These are phyloP conservation scores for Benincasa hispida DNA, from an alignment of 306 rosid genomes.

Conservation along the genomic window DNA sequence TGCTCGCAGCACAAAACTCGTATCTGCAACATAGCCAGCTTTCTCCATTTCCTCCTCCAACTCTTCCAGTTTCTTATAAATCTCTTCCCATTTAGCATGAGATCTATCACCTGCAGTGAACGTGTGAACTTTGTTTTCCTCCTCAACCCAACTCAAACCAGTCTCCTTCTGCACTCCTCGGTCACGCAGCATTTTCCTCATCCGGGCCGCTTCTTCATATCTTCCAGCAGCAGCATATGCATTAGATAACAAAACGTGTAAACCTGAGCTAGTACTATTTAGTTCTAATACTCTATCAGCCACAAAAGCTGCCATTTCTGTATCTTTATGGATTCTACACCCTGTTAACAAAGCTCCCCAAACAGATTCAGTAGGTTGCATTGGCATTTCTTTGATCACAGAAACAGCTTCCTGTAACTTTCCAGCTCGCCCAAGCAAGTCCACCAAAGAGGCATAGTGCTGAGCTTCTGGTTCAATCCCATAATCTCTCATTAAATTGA, in stretches of 20 bases:
- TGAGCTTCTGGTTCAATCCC: slow-evolving; percentile 65
- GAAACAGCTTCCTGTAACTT: slow-evolving; percentile 54
- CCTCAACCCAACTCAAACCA: slow-evolving; percentile 88
- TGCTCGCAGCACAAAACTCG: slow-evolving; percentile 64
- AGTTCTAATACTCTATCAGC: slow-evolving; percentile 51
- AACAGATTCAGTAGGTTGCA: slow-evolving; percentile 65
- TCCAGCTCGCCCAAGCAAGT: slow-evolving; percentile 83
- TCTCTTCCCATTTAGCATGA: slow-evolving; percentile 41
- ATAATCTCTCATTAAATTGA: slow-evolving; percentile 43
- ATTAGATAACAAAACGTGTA: slow-evolving; percentile 54
- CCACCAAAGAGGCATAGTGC: slow-evolving; percentile 74
- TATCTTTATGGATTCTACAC: slow-evolving; percentile 58
- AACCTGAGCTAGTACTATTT: slow-evolving; percentile 47
- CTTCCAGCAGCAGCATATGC: slow-evolving; percentile 84
- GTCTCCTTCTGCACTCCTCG: slow-evolving; percentile 68
- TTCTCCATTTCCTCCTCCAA: slow-evolving; percentile 57
- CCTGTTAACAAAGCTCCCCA: slow-evolving; percentile 87
- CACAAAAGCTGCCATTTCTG: slow-evolving; percentile 61
- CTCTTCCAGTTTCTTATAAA: slow-evolving; percentile 69
- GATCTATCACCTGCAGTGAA: slow-evolving; percentile 63
- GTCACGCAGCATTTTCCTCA: slow-evolving; percentile 59
- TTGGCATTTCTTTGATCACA: slow-evolving; percentile 51
- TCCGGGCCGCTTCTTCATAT: slow-evolving; percentile 79
- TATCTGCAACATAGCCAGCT: slow-evolving; percentile 83
- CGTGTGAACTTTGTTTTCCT: slow-evolving; percentile 64